These are phyloP conservation scores for Fusarium keratoplasticum DNA, from an alignment of 2,329 filamentous ascomycete species.

Conservation along the genomic window DNA sequence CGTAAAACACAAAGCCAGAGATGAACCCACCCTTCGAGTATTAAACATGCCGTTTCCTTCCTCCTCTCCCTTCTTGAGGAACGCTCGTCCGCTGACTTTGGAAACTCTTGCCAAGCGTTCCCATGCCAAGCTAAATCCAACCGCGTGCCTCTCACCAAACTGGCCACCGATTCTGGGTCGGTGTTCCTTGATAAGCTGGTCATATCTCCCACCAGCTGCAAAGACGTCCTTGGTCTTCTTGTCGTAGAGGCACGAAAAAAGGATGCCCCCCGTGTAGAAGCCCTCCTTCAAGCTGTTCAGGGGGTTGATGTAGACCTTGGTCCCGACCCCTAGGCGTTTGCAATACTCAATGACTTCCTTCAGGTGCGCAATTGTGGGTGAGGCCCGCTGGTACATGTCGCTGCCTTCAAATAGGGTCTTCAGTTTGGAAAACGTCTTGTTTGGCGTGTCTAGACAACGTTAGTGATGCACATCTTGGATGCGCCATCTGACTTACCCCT, in stretches of 20 bases:
- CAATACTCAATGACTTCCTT: constrained; percentile 82
- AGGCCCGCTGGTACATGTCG: constrained; percentile 78
- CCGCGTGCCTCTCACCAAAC: constrained; percentile 79
- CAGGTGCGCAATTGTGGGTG: constrained; percentile 82
- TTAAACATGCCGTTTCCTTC: constrained; percentile 70
- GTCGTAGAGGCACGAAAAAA: constrained; percentile 93
- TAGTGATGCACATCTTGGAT: constrained; percentile 13
- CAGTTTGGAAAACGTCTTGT: constrained; percentile 67
- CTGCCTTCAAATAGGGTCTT: constrained; percentile 71
- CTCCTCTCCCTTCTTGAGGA: constrained; percentile 77
- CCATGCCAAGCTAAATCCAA: constrained; percentile 92
- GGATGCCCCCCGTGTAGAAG: constrained; percentile 85
- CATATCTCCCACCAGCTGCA: constrained; percentile 93
- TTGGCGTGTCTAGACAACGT: constrained; percentile 59
- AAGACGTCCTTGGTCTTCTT: constrained; percentile 86
- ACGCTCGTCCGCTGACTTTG: constrained; percentile 65
- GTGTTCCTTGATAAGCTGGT: constrained; percentile 87
- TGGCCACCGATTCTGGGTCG: constrained; percentile 74
- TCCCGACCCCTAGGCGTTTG: constrained; percentile 78
- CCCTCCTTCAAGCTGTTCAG: constrained; percentile 90
- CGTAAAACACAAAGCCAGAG: background rate
- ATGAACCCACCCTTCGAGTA: constrained; percentile 68
- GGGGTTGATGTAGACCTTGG: constrained; percentile 86
- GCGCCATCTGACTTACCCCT: constrained; percentile 64
- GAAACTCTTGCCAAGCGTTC: constrained; percentile 80